Evolutionary conservation across 441 rosid genomes (phyloP), one percentile per base, ranked within the genome.

Genomic region (Mallotus repandus): DNA sequence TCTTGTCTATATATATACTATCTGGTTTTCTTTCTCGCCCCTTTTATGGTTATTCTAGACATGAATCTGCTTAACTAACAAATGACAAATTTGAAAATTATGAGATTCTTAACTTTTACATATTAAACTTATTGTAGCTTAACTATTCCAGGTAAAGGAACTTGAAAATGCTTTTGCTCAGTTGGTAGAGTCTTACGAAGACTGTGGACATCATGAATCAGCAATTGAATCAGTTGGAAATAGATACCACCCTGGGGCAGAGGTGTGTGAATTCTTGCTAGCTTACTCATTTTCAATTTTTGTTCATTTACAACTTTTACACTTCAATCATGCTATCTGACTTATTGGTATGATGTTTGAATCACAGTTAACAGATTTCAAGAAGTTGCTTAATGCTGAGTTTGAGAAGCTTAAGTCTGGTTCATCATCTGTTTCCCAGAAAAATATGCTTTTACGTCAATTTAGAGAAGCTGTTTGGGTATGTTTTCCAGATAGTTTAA

Each of bases 381-480:
- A 85, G 74, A 88, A 87, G 83, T 76, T 88, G 83, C 88, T 93
- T 76, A 89, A 82, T 66, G 77, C 74, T 18, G 93, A 95, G 81
- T 80, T 86, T 71, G 75, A 76, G 68, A 88, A 87, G 77, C 76
- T 82, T 68, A 85, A 86, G 82, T 76, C 88, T 58, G 59, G 75
- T 69, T 76, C 87, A 49, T 65, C 91, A 71, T 82, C 85, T 19
- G 77, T 52, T 81, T 59, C 83, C 3, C 85, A 82, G 77, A 82
- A 84, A 74, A 82, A 87, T 70, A 84, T 68, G 22, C 69, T 89
- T 76, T 76, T 93, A 78, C 90, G 94, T 43, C 93, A 91, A 77
- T 91, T 91, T 73, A 82, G 84, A 74, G 92, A 90, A 77, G 95
- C 91, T 43, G 84, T 93, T 50, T 95, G 99, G 98, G 96, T 92